Percentiles rank a stretch among this genome's conserved stretches.
These are phyloP conservation scores for Suillus placidus DNA, from an alignment of 768 basidiomycete genomes.

Conservation along the genomic window DNA sequence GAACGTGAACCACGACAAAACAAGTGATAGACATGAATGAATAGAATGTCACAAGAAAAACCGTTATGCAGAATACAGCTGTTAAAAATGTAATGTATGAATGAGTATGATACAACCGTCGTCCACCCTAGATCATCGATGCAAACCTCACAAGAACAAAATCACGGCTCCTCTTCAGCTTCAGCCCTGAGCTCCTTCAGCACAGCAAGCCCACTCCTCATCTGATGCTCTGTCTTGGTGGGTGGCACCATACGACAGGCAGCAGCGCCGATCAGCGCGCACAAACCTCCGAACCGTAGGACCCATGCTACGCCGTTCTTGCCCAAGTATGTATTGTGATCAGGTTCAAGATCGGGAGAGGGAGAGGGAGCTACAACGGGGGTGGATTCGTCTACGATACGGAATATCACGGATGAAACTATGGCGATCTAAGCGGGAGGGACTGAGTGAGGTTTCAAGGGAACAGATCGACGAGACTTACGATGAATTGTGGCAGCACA, in stretches of 20 bases:
- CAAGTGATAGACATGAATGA: not conserved
- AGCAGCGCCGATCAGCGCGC: slow-evolving; percentile 77
- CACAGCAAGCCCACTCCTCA: slow-evolving; percentile 77
- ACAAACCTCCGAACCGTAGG: slow-evolving; percentile 87
- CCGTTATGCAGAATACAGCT: not conserved
- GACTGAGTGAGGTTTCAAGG: not conserved
- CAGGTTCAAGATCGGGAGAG: slow-evolving; percentile 41
- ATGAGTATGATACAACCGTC: not conserved
- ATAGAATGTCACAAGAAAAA: slow-evolving; percentile 3
- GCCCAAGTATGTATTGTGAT: slow-evolving; percentile 64
- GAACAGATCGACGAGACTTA: slow-evolving; percentile 43
- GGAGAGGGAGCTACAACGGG: slow-evolving; percentile 8
- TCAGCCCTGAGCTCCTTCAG: slow-evolving; percentile 77
- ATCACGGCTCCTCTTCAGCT: slow-evolving; percentile 52
- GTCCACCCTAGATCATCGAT: not conserved
- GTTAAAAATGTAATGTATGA: not conserved
- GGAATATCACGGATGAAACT: slow-evolving; percentile 86
- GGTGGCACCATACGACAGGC: slow-evolving; percentile 83
- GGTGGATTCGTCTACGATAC: slow-evolving; percentile 62
- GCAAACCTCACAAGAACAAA: slow-evolving; percentile 15
- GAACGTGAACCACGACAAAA: not conserved
- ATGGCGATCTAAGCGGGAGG: slow-evolving; percentile 66
- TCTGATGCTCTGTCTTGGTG: slow-evolving; percentile 90
- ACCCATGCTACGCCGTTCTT: slow-evolving; percentile 96
- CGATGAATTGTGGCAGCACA: slow-evolving; percentile 92